Base-by-base conservation (phyloP, 306 rosid genomes). In the Corylus heterophylla region DNA sequence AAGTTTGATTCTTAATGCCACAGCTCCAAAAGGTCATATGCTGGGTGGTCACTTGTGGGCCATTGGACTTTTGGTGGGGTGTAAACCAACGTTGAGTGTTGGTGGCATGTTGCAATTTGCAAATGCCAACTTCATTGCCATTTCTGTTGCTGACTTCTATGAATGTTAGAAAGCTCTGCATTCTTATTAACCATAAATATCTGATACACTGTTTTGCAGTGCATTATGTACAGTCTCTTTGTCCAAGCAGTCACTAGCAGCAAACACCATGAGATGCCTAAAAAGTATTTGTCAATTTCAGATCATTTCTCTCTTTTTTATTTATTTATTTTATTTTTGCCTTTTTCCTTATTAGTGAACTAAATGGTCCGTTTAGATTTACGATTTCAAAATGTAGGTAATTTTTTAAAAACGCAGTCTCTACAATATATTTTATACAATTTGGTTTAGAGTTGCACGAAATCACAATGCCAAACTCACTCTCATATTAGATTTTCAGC, bases 31-130 rank as follows among this genome's bases (percentile, higher is more conserved):
- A 37, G 56, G 58, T 8, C 74, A 42, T 54, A 54, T 20, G 14
- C 74, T 29, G 35, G 58, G 7, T 52, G 80, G 37, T 61, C 54
- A 31, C 44, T 25, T 55, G 81, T 68, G 55, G 81, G 67, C 73
- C 80, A 42, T 17, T 67, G 31, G 20, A 20, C 55, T 11, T 77
- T 35, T 31, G 13, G 20, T 5, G n/a, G n/a, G 10, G 10, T 50
- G 0, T 11, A n/a, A 25, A 16, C n/a, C 72, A 39, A 67, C 20
- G 2, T 42, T 42, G 13, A 3, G 22, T 10, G 20, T 64, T 64
- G 25, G 20, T 42, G 72, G 29, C 51, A 8, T 67, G 50, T 67
- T 66, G 27, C 71, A 39, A 16, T 27, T 67, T 66, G 27, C 71
- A 39, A 16, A 8, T 37, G 44, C 49, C 37, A 63, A 31, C n/a